Evolutionary conservation across 768 basidiomycete genomes (phyloP), one percentile per base, ranked within the genome.

Genomic region (Russula brevipes): DNA sequence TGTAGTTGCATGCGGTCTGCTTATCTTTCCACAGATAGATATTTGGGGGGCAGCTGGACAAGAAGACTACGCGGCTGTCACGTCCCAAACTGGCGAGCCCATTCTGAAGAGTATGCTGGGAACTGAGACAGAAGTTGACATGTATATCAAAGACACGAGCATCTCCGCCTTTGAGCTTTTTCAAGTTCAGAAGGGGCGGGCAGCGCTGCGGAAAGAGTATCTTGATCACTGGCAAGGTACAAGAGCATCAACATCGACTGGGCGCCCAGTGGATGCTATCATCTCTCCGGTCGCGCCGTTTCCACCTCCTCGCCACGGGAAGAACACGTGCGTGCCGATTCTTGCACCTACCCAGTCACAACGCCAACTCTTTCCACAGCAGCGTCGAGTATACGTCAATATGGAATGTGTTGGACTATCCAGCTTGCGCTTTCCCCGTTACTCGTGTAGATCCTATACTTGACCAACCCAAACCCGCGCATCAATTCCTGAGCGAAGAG

Each of bases 201-300:
- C 74, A 17, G 67, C 69, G 6, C 71, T 79, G 45, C 76, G 79
- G 62, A 79, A 80, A 67, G 73, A 75, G 35, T 76, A 81, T 63
- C 73, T 83, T 36, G 79, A 80, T 64, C 74, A 79, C 47, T 82
- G 81, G 82, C 75, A 81, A 42, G 74, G 73, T 10, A 82, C 82
- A 2, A 73, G 53, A n/a, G 60, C 42, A 3, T 59, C 59, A 38
- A 84, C 83, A 16, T 74, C 73, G 6, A 84, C 81, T 0, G 80
- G 79, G 10, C 71, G 82, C 38, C 81, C 82, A 0, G 75, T 84
- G 5, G 83, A 84, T 65, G 81, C 78, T 2, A 77, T 84, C 69
- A 79, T 84, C 57, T 75, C 74, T 9, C 79, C 83, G 16, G 77
- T 71, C 0, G 76, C 75, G 3, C 74, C 78, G 6, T 79, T 76